Evolutionary conservation across 78 protist species (phyloP).

Genomic region (Chrysochromulina tobinii): DNA sequence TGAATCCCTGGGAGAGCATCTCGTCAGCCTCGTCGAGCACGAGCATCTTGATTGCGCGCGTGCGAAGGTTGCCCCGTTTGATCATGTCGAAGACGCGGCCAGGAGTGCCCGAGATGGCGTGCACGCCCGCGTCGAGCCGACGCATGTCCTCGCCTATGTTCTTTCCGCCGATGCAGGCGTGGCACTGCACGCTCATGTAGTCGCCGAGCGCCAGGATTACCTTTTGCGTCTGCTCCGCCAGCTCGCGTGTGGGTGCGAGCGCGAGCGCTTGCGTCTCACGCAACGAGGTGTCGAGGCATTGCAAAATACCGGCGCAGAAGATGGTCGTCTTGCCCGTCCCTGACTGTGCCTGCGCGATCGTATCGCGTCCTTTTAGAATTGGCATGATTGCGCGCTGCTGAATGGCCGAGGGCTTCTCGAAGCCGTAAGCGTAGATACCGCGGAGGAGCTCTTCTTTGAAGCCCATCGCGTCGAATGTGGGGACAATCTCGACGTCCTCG

Average conservation of each 20-base stretch:
- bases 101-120: slow-evolving; percentile 96
- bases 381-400: slow-evolving; percentile 98
- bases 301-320: slow-evolving; percentile 56
- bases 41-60: slow-evolving; percentile 83
- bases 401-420: slow-evolving; percentile 97
- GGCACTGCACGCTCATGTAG: slow-evolving; percentile 51
- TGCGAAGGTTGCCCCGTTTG: slow-evolving; percentile 47
- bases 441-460: slow-evolving; percentile 84
- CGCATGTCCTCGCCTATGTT: slow-evolving; percentile 70
- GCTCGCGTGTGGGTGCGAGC: slow-evolving; percentile 96
- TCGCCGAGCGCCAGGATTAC: slow-evolving; percentile 67
- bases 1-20: slow-evolving; percentile 91
- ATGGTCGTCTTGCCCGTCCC: slow-evolving; percentile 79
- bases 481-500: slow-evolving; percentile 44
- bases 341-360: slow-evolving; percentile 90
- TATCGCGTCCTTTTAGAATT: slow-evolving; percentile 91
- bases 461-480: slow-evolving; percentile 89
- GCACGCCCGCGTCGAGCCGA: slow-evolving; percentile 75
- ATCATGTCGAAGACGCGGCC: slow-evolving; percentile 90
- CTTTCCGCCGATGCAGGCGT: slow-evolving; percentile 73
- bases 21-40: slow-evolving; percentile 99
- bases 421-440: slow-evolving; percentile 93
- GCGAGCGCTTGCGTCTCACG: slow-evolving; percentile 88
- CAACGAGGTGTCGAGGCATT: slow-evolving; percentile 38
- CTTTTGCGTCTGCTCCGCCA: slow-evolving; percentile 94